These are phyloP conservation scores for Rhizopus sp. DNA, from an alignment of 371 early-diverging fungal genomes.

Conservation along the genomic window DNA sequence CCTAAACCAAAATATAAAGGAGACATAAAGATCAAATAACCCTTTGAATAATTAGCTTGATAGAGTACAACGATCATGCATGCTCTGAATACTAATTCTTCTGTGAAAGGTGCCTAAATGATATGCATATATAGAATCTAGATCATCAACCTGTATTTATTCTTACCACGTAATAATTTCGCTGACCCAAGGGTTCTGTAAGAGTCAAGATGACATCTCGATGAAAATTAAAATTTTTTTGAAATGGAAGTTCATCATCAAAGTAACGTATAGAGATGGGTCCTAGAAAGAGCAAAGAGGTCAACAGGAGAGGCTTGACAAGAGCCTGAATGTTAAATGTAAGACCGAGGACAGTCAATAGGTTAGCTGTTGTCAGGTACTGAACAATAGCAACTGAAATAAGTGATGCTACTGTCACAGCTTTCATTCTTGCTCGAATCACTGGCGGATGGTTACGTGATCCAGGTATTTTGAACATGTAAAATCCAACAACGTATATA, in stretches of 20 bases:
- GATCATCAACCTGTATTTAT: neutral
- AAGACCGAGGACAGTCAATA: conserved; percentile 3
- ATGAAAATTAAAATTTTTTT: conserved; percentile 29
- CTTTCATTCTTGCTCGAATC: conserved; percentile 42
- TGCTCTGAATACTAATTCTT: conserved; percentile 70
- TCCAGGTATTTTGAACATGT: conserved; percentile 28
- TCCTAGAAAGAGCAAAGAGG: conserved; percentile 51
- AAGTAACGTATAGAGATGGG: conserved; percentile 45
- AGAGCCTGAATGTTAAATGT: neutral
- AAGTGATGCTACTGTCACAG: conserved; percentile 34
- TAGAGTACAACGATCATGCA: conserved; percentile 58
- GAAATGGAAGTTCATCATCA: conserved; percentile 41
- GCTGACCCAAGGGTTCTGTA: conserved; percentile 30
- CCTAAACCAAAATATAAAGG: conserved; percentile 73
- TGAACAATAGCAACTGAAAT: conserved; percentile 26
- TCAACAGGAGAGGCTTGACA: conserved; percentile 26
- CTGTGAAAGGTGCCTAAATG: conserved; percentile 62
- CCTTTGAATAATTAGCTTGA: conserved; percentile 38
- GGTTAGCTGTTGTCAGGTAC: neutral
- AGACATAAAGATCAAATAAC: conserved; percentile 48
- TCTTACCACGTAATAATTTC: conserved; percentile 51
- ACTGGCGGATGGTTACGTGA: conserved; percentile 39
- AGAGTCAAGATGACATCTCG: conserved; percentile 22
- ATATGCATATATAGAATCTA: neutral
- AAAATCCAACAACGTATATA: conserved; percentile 46